Percentiles rank a stretch among this genome's conserved stretches.
Evolutionary conservation across 768 basidiomycete species (phyloP).

Genomic region (Boletus rufocinnamomeus): DNA sequence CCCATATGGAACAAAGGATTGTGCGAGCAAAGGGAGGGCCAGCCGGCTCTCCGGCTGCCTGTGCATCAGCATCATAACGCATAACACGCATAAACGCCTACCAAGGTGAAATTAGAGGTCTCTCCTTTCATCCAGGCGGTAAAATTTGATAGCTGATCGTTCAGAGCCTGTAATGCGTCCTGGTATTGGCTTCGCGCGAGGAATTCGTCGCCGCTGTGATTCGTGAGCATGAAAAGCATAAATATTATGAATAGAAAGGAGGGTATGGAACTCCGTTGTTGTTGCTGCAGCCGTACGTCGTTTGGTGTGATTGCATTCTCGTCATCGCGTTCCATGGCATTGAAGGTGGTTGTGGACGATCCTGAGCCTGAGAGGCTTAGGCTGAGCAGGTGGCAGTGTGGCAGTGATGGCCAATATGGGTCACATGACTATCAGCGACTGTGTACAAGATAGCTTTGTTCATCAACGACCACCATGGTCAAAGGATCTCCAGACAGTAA

Average conservation of each 20-base stretch:
- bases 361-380: neutral
- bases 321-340: slow-evolving; percentile 35
- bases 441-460: neutral
- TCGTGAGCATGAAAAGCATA: slow-evolving; percentile 78
- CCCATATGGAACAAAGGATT: slow-evolving; percentile 49
- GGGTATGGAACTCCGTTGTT: slow-evolving; percentile 62
- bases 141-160: slow-evolving; percentile 67
- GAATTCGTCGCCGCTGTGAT: slow-evolving; percentile 69
- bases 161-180: slow-evolving; percentile 58
- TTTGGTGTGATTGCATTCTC: slow-evolving; percentile 17
- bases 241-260: slow-evolving; percentile 75
- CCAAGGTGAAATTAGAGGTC: slow-evolving; percentile 63
- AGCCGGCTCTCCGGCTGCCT: slow-evolving; percentile 51
- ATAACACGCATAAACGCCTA: slow-evolving; percentile 35
- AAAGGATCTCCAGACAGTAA: slow-evolving; percentile 40
- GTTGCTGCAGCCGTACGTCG: slow-evolving; percentile 27
- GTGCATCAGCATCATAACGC: slow-evolving; percentile 5
- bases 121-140: slow-evolving; percentile 75
- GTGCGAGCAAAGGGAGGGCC: slow-evolving; percentile 48
- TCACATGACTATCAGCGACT: slow-evolving; percentile 24
- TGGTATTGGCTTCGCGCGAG: slow-evolving; percentile 64
- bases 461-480: slow-evolving; percentile 14
- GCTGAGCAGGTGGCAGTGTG: neutral
- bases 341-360: slow-evolving; percentile 1
- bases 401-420: neutral